A percentile compares a stretch with the other conserved stretches of the same genome.
Conservation (phyloP, 2,329 filamentous ascomycete genomes). For the Epichloe bromicola region DNA sequence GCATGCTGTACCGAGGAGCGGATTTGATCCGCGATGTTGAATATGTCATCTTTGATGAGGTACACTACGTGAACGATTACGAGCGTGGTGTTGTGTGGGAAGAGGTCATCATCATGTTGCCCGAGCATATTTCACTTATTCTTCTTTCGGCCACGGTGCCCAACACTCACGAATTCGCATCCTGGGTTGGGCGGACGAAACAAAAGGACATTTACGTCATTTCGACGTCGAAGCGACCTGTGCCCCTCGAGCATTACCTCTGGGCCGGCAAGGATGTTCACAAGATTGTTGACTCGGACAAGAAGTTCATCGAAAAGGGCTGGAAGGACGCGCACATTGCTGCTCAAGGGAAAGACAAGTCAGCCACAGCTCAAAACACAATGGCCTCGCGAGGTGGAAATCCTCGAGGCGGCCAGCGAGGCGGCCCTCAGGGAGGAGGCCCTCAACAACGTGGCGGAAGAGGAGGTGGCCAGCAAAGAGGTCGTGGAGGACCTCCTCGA, state of each 20-base stretch:
- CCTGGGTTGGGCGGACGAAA: slow-evolving; percentile 95
- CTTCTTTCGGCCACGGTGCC: slow-evolving; percentile 91
- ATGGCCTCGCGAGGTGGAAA: slow-evolving; percentile 26
- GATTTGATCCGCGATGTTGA: slow-evolving; percentile 95
- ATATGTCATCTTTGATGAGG: slow-evolving; percentile 97
- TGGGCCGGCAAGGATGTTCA: slow-evolving; percentile 89
- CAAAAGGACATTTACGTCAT: slow-evolving; percentile 99
- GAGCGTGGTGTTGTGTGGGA: slow-evolving; percentile 98
- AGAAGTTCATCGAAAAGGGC: slow-evolving; percentile 79
- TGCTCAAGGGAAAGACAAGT: slow-evolving; percentile 69
- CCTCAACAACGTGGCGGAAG: slow-evolving; percentile 28
- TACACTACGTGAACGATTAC: slow-evolving; percentile 95
- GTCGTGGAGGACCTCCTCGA: slow-evolving; percentile 38
- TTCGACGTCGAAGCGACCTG: slow-evolving; percentile 86
- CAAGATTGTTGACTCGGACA: slow-evolving; percentile 90
- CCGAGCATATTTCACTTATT: slow-evolving; percentile 92
- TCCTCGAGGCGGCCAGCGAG: slow-evolving; percentile 21
- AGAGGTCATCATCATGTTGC: slow-evolving; percentile 98
- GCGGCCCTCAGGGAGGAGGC: slow-evolving; percentile 33
- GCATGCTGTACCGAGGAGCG: slow-evolving; percentile 94
- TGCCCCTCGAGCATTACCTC: slow-evolving; percentile 89
- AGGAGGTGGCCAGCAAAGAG: slow-evolving; percentile 32
- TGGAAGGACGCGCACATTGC: slow-evolving; percentile 89
- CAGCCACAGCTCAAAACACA: slow-evolving; percentile 31
- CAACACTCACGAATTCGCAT: slow-evolving; percentile 95